These are phyloP conservation scores for Biscogniauxia sp. DNA, from an alignment of 2,329 filamentous ascomycete genomes.

Conservation along the genomic window DNA sequence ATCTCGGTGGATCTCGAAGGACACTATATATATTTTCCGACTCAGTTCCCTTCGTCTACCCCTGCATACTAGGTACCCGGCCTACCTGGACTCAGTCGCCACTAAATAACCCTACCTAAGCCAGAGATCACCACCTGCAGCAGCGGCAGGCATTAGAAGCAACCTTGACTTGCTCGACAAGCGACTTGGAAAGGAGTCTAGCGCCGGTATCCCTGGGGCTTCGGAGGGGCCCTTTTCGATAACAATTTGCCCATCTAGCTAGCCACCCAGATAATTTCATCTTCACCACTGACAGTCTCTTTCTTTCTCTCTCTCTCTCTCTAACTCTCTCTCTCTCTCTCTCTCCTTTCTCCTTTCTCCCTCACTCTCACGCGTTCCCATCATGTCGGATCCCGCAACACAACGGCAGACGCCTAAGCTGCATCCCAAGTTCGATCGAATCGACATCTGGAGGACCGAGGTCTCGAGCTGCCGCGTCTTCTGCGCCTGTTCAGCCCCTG, in stretches of 20 bases:
- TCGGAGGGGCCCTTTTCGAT: no score
- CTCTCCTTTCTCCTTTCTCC: no score
- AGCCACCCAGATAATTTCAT: not conserved
- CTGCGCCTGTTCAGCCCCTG: conserved; percentile 33
- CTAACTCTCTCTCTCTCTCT: no score
- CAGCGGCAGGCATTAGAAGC: no score
- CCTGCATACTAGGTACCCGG: no score
- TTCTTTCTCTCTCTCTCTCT: no score
- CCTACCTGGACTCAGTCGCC: not conserved
- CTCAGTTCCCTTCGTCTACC: not conserved
- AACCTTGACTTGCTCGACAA: no score
- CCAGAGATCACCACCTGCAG: not conserved
- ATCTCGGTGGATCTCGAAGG: not conserved
- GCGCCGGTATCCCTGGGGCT: not conserved
- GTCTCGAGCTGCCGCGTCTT: conserved; percentile 38
- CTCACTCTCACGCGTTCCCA: conserved; percentile 1
- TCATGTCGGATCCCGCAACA: conserved; percentile 2
- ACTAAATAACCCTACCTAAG: not conserved
- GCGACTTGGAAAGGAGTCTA: not conserved
- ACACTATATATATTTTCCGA: not conserved
- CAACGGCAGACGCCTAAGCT: conserved; percentile 6
- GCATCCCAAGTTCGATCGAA: conserved; percentile 33
- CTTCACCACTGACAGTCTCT: not conserved
- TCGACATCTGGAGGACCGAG: conserved; percentile 51
- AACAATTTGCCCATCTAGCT: no score